These are phyloP conservation scores for Cryptococcus neoformans DNA, from an alignment of 1,284 basidiomycete genomes.

Conservation along the genomic window DNA sequence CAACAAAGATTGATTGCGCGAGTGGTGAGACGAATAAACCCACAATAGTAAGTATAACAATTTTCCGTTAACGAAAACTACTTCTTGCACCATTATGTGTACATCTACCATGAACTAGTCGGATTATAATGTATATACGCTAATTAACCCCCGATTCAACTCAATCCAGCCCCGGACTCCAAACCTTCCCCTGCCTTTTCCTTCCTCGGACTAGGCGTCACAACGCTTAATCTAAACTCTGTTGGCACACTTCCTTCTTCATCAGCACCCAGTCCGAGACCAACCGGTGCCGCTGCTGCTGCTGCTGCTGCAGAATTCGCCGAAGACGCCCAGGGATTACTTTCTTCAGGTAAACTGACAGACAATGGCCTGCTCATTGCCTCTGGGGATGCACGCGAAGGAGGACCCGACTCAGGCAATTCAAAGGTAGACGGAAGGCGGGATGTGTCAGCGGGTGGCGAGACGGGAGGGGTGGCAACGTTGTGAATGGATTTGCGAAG, in stretches of 20 bases:
- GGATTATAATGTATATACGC: not conserved
- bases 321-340: slow-evolving; percentile 13
- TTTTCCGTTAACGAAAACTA: too few species aligned
- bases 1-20: too few species aligned
- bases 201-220: not conserved
- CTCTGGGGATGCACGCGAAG: not conserved
- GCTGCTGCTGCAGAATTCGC: not conserved
- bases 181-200: not conserved
- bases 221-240: not conserved
- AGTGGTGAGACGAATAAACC: too few species aligned
- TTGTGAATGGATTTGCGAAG: slow-evolving; percentile 40
- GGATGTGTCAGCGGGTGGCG: not conserved
- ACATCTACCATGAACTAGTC: too few species aligned
- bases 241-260: slow-evolving; percentile 6
- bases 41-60: too few species aligned
- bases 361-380: slow-evolving; percentile 2
- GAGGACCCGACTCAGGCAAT: not conserved
- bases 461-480: slow-evolving; percentile 12
- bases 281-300: not conserved
- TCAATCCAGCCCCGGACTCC: not conserved
- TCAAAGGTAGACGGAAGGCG: not conserved
- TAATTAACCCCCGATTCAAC: not conserved
- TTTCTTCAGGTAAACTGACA: slow-evolving; percentile 7
- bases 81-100: too few species aligned
- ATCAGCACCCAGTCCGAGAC: not conserved